Evolutionary conservation across 495 filamentous ascomycete species (phyloP), one percentile per base, ranked within the genome.

Genomic region (Aspergillus incahuasiensis): DNA sequence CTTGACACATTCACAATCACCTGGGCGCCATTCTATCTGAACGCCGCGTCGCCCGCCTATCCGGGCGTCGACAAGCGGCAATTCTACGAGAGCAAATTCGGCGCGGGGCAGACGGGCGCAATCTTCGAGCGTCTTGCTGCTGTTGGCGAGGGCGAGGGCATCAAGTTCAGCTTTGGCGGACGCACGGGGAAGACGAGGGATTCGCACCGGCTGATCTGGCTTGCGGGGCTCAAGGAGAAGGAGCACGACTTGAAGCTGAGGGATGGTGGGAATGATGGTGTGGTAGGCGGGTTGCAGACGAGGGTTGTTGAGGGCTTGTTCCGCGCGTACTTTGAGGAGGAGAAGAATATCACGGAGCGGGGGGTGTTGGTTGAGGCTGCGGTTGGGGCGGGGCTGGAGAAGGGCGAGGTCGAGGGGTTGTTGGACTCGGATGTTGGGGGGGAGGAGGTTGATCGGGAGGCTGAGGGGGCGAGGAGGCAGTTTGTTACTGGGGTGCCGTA

Each of bases 11-110:
- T 94, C 74, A 76, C 70, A 16, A 79, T 87, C 0, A 79, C 74
- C 52, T 95, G 87, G 87, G 77, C 79, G 48, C 86, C 91, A 0
- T 96, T 85, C 77, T 91, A 92, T 63, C 82, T 96, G 20, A 86
- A 90, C 65, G 86, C 88, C 0, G 68, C 78, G 38, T 74, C 82
- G 0, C 79, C 88, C 2, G 74, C 74, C 5, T 72, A 60, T 52
- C 69, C 74, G 35, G 76, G 81, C 42, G 56, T 82, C 48, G 77
- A 84, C 66, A 90, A 89, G 60, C 60, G 54, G 5, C 68, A 71
- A 25, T 78, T 74, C 66, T 86, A 83, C 67, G 55, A 62, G 15
- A 28, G 42, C 19, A 82, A 79, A 38, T 88, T 89, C 71, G 85
- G 85, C n/a, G 67, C 73, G 0, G 81, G 80, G 20, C 80, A 85